Conservation (phyloP, 164 flowering plant species). For the Buxus sempervirens region DNA sequence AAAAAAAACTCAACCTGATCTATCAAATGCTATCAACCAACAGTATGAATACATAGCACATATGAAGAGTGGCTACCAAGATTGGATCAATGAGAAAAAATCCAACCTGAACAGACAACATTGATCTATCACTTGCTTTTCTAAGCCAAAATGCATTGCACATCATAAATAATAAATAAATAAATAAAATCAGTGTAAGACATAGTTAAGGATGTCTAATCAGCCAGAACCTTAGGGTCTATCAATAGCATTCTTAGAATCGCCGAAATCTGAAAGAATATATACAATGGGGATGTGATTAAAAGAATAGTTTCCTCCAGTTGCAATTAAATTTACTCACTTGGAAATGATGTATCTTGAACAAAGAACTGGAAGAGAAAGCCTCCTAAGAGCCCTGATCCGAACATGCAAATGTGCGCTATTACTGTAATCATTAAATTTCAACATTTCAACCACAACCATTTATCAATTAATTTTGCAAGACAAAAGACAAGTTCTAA, state of each 20-base stretch:
- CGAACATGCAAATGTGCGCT: slow-evolving; percentile 67
- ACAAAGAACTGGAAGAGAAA: slow-evolving; percentile 64
- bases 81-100: too few relatives aligned
- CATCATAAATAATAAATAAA: too few relatives aligned
- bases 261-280: neutral
- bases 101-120: too few relatives aligned
- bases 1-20: too few relatives aligned
- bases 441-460: slow-evolving; percentile 9
- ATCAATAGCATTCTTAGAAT: too few relatives aligned
- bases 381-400: slow-evolving; percentile 70
- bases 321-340: slow-evolving; percentile 41
- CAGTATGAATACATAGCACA: neutral
- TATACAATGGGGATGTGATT: neutral
- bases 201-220: too few relatives aligned
- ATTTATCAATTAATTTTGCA: neutral
- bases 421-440: slow-evolving; percentile 51
- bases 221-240: too few relatives aligned
- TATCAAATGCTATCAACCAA: too few relatives aligned
- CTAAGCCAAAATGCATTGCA: too few relatives aligned
- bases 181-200: too few relatives aligned
- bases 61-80: neutral
- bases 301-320: neutral
- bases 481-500: neutral
- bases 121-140: too few relatives aligned
- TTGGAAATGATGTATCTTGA: slow-evolving; percentile 68